A percentile compares a stretch with the other conserved stretches of the same genome.
These are phyloP conservation scores for Aureobasidium sp. DNA, from an alignment of 2,329 filamentous ascomycete genomes.

Conservation along the genomic window DNA sequence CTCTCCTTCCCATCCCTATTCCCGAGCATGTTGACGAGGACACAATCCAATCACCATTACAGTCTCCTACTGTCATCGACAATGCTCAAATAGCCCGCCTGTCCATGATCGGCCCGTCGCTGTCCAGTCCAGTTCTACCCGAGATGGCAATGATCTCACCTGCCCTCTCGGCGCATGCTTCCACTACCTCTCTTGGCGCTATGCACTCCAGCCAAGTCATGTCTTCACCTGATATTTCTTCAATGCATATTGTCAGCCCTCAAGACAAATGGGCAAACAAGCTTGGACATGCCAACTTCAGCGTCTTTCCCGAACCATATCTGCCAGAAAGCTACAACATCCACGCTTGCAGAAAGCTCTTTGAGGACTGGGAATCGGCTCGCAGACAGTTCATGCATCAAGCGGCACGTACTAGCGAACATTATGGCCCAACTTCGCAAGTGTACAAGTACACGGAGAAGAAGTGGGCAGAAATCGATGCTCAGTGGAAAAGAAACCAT, in stretches of 20 bases:
- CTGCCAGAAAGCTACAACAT: constrained; percentile 53
- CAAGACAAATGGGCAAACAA: constrained; percentile 76
- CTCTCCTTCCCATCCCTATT: constrained; percentile 74
- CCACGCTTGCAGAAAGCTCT: constrained; percentile 54
- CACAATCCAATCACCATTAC: constrained; percentile 67
- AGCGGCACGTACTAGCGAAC: constrained; percentile 76
- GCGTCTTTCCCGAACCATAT: constrained; percentile 75
- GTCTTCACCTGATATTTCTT: constrained; percentile 49
- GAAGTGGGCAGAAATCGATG: constrained; percentile 80
- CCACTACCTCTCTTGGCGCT: constrained; percentile 62
- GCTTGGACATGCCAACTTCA: constrained; percentile 90
- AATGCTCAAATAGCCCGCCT: constrained; percentile 29
- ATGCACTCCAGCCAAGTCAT: constrained; percentile 37
- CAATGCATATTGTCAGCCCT: constrained; percentile 55
- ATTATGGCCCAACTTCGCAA: constrained; percentile 84
- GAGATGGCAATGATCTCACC: constrained; percentile 50
- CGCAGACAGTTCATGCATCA: constrained; percentile 84
- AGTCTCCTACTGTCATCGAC: constrained; percentile 73
- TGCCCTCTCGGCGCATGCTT: constrained; percentile 68
- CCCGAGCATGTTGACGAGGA: constrained; percentile 41
- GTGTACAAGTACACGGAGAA: constrained; percentile 77
- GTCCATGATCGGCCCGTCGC: constrained; percentile 12
- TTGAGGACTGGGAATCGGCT: constrained; percentile 74
- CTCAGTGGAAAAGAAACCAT: constrained; percentile 62
- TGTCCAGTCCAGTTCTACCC: constrained; percentile 39